A percentile compares a stretch with the other conserved stretches of the same genome.
Evolutionary conservation across 169 alveolate species (phyloP).

Genomic region (Cyclospora cayetanensis): DNA sequence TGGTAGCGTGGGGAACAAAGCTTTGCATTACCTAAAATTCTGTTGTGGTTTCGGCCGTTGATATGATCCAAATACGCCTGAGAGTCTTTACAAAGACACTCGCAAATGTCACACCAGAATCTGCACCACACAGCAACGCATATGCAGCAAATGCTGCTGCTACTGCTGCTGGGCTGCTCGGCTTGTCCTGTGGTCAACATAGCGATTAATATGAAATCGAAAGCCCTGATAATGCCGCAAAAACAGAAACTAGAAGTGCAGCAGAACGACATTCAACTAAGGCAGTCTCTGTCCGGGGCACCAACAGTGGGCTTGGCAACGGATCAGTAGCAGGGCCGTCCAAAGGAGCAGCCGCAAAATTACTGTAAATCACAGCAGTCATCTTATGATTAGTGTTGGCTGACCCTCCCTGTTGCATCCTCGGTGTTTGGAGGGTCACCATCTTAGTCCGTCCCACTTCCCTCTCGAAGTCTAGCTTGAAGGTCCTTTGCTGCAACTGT

Average conservation of each 20-base stretch:
- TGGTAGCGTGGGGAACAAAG: background rate
- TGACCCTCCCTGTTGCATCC: slow-evolving; percentile 88
- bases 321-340: too few relatives aligned
- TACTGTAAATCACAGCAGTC: too few relatives aligned
- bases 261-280: too few relatives aligned
- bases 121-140: slow-evolving; percentile 2
- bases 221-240: too few relatives aligned
- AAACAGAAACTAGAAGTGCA: too few relatives aligned
- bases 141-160: background rate
- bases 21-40: slow-evolving; percentile 84
- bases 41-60: slow-evolving; percentile 92
- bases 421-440: slow-evolving; percentile 83
- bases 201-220: too few relatives aligned
- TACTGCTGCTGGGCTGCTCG: background rate
- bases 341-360: too few relatives aligned
- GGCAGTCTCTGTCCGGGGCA: too few relatives aligned
- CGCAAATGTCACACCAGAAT: slow-evolving; percentile 87
- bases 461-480: slow-evolving; percentile 80
- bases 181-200: too few relatives aligned
- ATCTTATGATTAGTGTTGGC: background rate
- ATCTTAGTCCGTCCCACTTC: slow-evolving; percentile 84
- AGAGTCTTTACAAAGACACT: slow-evolving; percentile 88
- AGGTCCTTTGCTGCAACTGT: slow-evolving; percentile 82
- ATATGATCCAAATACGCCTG: slow-evolving; percentile 93
- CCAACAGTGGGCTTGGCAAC: too few relatives aligned